Evolutionary conservation across 1,284 basidiomycete species (phyloP), one percentile per base, ranked within the genome.

Genomic region (Apiotrichum veenhuisii): DNA sequence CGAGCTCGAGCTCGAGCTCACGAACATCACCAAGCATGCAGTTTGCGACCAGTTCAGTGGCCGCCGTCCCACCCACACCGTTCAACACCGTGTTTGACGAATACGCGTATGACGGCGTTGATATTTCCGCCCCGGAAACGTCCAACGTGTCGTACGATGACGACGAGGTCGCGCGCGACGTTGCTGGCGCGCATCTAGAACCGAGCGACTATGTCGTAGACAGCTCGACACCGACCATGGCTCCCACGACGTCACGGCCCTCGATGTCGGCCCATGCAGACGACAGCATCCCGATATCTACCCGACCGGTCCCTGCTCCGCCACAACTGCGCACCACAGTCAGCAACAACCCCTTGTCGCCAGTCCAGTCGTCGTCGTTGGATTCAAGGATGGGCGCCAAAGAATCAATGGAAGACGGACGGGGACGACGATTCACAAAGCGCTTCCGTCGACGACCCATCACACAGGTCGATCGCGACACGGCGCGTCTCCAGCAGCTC

Each of bases 401-500:
- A 27, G 49, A 18, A 45, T 22, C 36, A 18, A 7, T 43, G 8
- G 27, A 30, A 12, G 50, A 42, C 10, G 41, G 38, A 25, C 41
- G 23, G n/a, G 22, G 36, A 22, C 14, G 40, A 40, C 52, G 42
- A 22, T 50, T 54, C 38, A 26, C 23, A 2, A n/a, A 34, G 5
- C 50, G 50, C 22, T 49, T 59, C 26, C 18, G 52, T 1, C 52
- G 61, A 5, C 23, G 20, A 26, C 45, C 36, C 12, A 45, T 30
- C 40, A 60, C 54, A 2, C 66, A 72, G 54, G 62, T 64, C n/a
- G 70, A 75, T 52, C 58, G 64, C 23, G 75, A 77, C 58, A 64
- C 67, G 9, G 60, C 63, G n/a, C 59, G 74, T 8, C 55, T 77
- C 15, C 65, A 70, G 55, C 73, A 76, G 54, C 52, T 77, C 30